Percentiles rank a stretch among this genome's conserved stretches.
These are phyloP conservation scores for Metschnikowia rubicola DNA, from an alignment of 805 yeast genomes.

Conservation along the genomic window DNA sequence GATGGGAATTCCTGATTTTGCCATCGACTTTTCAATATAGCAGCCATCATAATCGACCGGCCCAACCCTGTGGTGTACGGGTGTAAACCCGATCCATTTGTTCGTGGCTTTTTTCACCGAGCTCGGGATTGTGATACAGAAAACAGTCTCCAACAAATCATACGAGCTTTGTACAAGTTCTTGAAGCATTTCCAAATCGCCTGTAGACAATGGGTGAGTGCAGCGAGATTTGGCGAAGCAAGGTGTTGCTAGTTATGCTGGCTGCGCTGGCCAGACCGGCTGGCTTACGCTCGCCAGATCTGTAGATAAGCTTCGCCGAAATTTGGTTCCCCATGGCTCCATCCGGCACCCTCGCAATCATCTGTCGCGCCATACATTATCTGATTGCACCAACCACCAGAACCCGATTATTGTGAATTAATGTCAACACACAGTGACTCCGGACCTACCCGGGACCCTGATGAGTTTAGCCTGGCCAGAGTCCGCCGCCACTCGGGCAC, in stretches of 20 bases:
- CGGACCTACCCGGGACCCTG: conserved; percentile 6
- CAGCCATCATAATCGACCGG: neutral
- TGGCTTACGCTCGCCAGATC: neutral
- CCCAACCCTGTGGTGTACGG: conserved; percentile 8
- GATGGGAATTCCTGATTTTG: neutral
- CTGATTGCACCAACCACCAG: neutral
- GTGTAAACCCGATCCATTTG: conserved; percentile 2
- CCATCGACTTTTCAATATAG: conserved; percentile 1
- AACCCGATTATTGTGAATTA: neutral
- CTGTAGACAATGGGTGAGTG: too few relatives aligned
- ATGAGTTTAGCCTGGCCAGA: conserved; percentile 3
- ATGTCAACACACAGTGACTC: conserved; percentile 11
- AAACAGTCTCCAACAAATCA: conserved; percentile 1
- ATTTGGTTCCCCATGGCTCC: neutral
- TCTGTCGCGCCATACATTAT: neutral
- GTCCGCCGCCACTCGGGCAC: conserved; percentile 2
- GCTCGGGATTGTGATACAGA: conserved; percentile 7
- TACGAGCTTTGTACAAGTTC: neutral
- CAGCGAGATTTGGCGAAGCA: too few relatives aligned
- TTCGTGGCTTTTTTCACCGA: conserved; percentile 3
- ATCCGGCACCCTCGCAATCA: conserved; percentile 3
- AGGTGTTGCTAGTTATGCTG: neutral
- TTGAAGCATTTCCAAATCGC: neutral
- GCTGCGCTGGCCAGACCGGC: neutral
- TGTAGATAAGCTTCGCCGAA: conserved; percentile 7